A percentile compares a stretch with the other conserved stretches of the same genome.
Evolutionary conservation across 139 green algal species (phyloP).

Genomic region (Trebouxia sp.): DNA sequence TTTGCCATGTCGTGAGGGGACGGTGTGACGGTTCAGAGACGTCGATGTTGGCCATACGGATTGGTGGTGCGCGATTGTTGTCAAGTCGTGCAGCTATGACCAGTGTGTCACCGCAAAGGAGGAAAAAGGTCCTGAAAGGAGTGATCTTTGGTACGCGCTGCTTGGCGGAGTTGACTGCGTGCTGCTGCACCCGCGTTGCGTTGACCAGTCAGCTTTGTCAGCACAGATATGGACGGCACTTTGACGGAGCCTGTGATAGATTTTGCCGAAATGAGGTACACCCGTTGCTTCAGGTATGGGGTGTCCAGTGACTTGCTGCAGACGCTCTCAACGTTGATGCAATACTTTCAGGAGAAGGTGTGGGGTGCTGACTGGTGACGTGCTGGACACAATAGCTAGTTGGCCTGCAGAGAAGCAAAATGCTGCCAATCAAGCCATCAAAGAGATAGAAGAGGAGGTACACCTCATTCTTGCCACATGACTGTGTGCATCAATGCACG

Average conservation of each 20-base stretch:
- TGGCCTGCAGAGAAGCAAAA: slow-evolving; percentile 39
- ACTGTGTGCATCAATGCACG: too few species aligned
- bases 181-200: too few species aligned
- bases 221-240: slow-evolving; percentile 36
- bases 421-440: slow-evolving; percentile 43
- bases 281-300: too few species aligned
- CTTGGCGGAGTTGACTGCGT: too few species aligned
- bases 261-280: slow-evolving; percentile 45
- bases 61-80: not conserved
- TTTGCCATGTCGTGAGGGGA: too few species aligned
- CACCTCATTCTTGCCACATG: too few species aligned
- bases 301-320: too few species aligned
- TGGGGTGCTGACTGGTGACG: slow-evolving; percentile 43
- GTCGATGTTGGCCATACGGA: not conserved
- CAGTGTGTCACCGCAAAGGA: not conserved
- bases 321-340: too few species aligned
- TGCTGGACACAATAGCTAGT: slow-evolving; percentile 61
- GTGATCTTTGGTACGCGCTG: slow-evolving; percentile 42
- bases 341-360: slow-evolving; percentile 16
- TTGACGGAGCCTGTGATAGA: slow-evolving; percentile 46
- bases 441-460: slow-evolving; percentile 65
- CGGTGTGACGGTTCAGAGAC: too few species aligned
- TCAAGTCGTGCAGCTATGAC: not conserved
- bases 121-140: slow-evolving; percentile 23
- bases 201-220: not conserved